phyloP scores from a whole-genome alignment of 495 filamentous ascomycete species.

The Annulohypoxylon stygium region DNA sequence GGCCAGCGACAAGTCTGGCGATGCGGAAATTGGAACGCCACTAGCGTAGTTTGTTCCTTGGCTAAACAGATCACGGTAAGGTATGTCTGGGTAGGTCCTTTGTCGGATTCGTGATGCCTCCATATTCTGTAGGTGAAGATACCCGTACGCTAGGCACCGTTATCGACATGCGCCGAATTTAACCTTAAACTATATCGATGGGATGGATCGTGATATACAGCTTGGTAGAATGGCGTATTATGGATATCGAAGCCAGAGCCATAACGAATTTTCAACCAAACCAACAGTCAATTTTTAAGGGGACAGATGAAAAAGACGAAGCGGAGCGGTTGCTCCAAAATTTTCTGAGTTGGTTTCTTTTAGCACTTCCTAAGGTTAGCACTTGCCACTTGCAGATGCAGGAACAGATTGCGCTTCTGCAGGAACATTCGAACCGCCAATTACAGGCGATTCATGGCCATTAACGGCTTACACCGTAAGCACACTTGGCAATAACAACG shows the following conservation, averaged over 20 bases:
- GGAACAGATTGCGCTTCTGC: constrained; percentile 49
- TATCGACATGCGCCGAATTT: background rate
- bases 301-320: background rate
- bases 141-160: background rate
- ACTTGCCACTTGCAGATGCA: constrained; percentile 41
- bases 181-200: background rate
- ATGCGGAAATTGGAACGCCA: constrained; percentile 50
- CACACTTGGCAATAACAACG: constrained; percentile 3
- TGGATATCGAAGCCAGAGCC: background rate
- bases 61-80: constrained; percentile 31
- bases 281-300: background rate
- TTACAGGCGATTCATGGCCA: constrained; percentile 1
- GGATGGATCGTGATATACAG: background rate
- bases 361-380: background rate
- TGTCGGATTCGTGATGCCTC: background rate
- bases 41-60: constrained; percentile 39
- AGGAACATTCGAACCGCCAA: constrained; percentile 30
- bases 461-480: constrained; percentile 17
- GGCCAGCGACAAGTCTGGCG: constrained; percentile 23
- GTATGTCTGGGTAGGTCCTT: background rate
- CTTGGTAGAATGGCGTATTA: background rate
- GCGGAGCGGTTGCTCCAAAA: constrained; percentile 10
- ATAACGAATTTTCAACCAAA: background rate
- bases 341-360: constrained; percentile 6
- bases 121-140: background rate